Base-by-base conservation (phyloP, 2,329 filamentous ascomycete species). In the Beauveria rudraprayagi region DNA sequence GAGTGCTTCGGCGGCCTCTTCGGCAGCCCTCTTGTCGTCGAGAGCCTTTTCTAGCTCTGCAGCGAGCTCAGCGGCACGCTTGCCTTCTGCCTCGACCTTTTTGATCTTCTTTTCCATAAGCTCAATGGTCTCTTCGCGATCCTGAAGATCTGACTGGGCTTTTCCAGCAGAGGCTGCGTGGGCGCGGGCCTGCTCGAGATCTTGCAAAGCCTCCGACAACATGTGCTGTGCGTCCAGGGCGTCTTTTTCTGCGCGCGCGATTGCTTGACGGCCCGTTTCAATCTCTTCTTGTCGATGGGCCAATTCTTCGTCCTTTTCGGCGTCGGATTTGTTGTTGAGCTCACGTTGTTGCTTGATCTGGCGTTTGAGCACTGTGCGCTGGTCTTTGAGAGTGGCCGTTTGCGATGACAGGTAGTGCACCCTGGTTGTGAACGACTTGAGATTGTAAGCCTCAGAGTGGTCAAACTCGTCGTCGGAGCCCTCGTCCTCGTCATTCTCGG, bases 331-430 rank as follows among this genome's bases (percentile, higher is more conserved):
- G 76, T 82, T 92, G 75, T 96, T 96, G 61, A 97, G 82, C 70
- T 96, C 91, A 62, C 92, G 89, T 75, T 97, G 93, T 71, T 97
- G 92, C 76, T 96, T 93, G 69, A 97, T 93, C 72, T 97, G 92
- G 48, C 92, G 86, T 69, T 93, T 89, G 9, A 97, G 81, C 24
- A 96, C 92, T 54, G 86, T 85, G 71, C 96, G 95, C 71, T 97
- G 92, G 67, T 96, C 90, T 64, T 90, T 87, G 41, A 97, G 78
- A 22, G 84, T 84, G 19, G 87, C 88, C n/a, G 91, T 84, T 62
- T 91, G 89, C 46, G 81, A 80, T 70, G 92, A 91, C 5, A 97
- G 77, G 76, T 86, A 89, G 68, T 92, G 88, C 1, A 97, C 86
- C 68, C 90, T 91, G 9, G 83, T 78, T 17, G 86, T 88, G 71